These are phyloP conservation scores for Neodidymelliopsis sp. DNA, from an alignment of 2,329 filamentous ascomycete species.

Conservation along the genomic window DNA sequence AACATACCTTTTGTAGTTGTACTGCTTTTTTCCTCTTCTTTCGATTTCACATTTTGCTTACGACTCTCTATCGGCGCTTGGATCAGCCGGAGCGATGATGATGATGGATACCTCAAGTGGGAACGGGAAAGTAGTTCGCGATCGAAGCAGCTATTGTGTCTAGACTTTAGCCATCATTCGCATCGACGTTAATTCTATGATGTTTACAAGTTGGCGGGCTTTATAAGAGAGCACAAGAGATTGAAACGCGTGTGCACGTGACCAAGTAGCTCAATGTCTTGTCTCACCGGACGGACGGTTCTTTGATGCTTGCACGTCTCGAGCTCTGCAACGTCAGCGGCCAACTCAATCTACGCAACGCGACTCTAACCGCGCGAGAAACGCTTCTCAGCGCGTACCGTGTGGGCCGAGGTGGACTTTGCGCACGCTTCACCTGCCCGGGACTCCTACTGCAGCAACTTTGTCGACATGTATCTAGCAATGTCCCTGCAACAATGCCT, in stretches of 20 bases:
- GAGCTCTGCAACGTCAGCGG: not conserved
- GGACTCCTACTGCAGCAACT: not conserved
- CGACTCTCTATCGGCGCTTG: slow-evolving; percentile 6
- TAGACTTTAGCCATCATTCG: not conserved
- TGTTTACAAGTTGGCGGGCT: slow-evolving; percentile 1
- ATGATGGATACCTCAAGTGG: slow-evolving; percentile 19
- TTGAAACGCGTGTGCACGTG: not conserved
- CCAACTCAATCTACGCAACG: not conserved
- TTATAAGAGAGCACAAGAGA: not conserved
- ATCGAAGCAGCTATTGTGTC: not conserved
- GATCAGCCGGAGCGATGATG: slow-evolving; percentile 12
- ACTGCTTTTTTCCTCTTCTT: slow-evolving; percentile 10
- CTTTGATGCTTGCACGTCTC: not conserved
- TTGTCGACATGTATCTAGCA: not conserved
- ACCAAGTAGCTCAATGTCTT: not conserved
- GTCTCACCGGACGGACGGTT: not conserved
- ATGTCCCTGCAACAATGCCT: not conserved
- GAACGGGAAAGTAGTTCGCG: not conserved
- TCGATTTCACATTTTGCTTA: slow-evolving; percentile 5
- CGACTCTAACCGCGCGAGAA: not conserved
- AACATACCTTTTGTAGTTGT: slow-evolving; percentile 21
- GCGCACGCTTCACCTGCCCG: slow-evolving; percentile 3
- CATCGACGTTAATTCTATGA: slow-evolving; percentile 8
- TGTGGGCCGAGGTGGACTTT: not conserved
- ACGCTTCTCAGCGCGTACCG: not conserved